Base-by-base conservation (phyloP, 1,284 basidiomycete species). In the Pseudozyma hubeiensis region DNA sequence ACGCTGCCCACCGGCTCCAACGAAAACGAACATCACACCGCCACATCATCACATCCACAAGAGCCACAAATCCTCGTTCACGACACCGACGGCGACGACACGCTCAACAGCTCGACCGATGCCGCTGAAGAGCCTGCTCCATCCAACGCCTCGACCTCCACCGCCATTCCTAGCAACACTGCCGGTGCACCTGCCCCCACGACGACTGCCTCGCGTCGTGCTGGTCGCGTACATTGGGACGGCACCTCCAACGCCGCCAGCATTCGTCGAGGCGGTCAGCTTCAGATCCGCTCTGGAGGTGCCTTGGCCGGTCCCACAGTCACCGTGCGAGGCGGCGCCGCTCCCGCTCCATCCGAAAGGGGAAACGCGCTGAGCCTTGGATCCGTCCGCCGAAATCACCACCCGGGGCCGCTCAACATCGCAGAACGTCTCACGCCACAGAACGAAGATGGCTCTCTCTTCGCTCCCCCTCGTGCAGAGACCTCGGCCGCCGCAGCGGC, bases 401-500 rank as follows among this genome's bases (percentile, higher is more conserved):
- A 83, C 37, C 82, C 82, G 7, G 82, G 82, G 2, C 80, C 78
- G 7, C 78, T 84, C 40, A 74, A 75, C 43, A 64, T 83, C 13
- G 73, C 72, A 1, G 50, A 70, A 19, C 75, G 77, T 10, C 64
- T 75, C 31, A 69, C 73, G 0, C 53, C 64, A 0, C 35, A 60
- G 11, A 51, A 57, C 13, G 58, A 75, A 45, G 39, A 29, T 16
- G 45, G 52, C 8, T 24, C 63, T 10, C 43, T 54, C 5, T 11
- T 39, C 41, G 31, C 54, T 2, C 41, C 53, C 9, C 49, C 56
- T 7, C 31, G 37, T 10, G 14, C 47, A 16, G 39, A 47, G 2
- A 8, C 41, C 14, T n/a, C 47, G 34, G 16, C 52, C 1, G 30
- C 41, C 13, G 33, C 37, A 7, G 50, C 53, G 16, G 41, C 30